Evolutionary conservation across 331 rosid species (phyloP).

Genomic region (Prunus yedoensis): DNA sequence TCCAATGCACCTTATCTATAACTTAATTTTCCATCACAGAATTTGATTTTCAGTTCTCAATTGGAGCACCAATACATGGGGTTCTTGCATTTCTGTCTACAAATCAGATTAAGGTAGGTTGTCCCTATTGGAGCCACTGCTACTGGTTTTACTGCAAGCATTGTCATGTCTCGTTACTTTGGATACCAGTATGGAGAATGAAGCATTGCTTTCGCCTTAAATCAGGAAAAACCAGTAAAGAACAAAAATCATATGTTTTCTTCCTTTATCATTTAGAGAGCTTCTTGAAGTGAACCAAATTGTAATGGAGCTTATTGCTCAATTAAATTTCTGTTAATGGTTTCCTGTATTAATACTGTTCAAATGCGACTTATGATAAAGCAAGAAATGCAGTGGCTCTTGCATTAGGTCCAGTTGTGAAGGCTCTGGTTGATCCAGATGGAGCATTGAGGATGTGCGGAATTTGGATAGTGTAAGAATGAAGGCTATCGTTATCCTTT

Average conservation of each 20-base stretch:
- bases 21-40: constrained; percentile 55
- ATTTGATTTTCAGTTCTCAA: constrained; percentile 85
- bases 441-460: constrained; percentile 87
- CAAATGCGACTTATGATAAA: constrained; percentile 76
- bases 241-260: no score
- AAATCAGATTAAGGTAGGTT: constrained; percentile 78
- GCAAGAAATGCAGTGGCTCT: constrained; percentile 98
- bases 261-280: neutral
- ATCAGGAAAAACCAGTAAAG: neutral
- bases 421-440: constrained; percentile 92
- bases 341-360: constrained; percentile 11
- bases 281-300: neutral
- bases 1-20: neutral
- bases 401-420: constrained; percentile 95
- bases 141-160: constrained; percentile 10
- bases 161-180: neutral
- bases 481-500: constrained; percentile 12
- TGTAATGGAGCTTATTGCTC: constrained; percentile 4
- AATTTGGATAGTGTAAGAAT: constrained; percentile 80
- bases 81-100: constrained; percentile 86
- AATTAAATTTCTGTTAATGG: neutral
- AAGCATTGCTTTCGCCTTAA: neutral
- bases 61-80: constrained; percentile 95
- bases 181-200: neutral
- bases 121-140: constrained; percentile 1